phyloP scores from a whole-genome alignment of 345 rosid species.

The Pseudoturritis turrita region DNA sequence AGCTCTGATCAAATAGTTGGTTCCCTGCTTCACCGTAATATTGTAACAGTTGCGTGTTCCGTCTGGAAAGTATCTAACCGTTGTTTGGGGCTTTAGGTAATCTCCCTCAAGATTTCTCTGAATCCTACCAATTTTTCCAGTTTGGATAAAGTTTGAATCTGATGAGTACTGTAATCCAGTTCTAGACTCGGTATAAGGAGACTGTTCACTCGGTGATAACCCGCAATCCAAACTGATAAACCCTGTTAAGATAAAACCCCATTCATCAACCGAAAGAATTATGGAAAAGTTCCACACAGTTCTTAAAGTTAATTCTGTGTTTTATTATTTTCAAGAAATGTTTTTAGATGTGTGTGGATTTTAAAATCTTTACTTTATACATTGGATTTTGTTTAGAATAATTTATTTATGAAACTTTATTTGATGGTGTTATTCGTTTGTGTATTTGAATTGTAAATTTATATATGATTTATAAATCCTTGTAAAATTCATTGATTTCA shows the following conservation, averaged over 20 bases:
- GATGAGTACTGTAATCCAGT: slow-evolving; percentile 28
- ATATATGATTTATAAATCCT: too few species aligned
- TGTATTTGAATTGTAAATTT: not conserved
- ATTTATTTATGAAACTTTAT: too few species aligned
- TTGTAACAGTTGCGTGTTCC: slow-evolving; percentile 39
- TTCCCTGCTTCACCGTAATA: slow-evolving; percentile 18
- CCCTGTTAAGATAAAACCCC: slow-evolving; percentile 17
- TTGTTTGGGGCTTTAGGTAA: not conserved
- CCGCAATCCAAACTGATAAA: slow-evolving; percentile 44
- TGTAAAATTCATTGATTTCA: too few species aligned
- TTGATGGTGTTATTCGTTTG: too few species aligned
- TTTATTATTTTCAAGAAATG: too few species aligned
- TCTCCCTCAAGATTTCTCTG: not conserved
- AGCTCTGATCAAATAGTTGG: slow-evolving; percentile 31
- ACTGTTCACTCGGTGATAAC: not conserved
- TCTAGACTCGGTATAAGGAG: slow-evolving; percentile 4
- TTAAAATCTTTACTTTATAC: too few species aligned
- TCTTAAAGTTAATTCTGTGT: too few species aligned
- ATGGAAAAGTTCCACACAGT: not conserved
- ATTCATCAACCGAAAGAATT: not conserved
- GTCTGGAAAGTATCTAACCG: slow-evolving; percentile 36
- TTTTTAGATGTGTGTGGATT: too few species aligned
- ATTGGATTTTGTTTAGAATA: too few species aligned
- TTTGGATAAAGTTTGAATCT: slow-evolving; percentile 26
- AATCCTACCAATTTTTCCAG: slow-evolving; percentile 18